Conservation (phyloP, 176 grass and related monocot species). For the Paspalum vaginatum region DNA sequence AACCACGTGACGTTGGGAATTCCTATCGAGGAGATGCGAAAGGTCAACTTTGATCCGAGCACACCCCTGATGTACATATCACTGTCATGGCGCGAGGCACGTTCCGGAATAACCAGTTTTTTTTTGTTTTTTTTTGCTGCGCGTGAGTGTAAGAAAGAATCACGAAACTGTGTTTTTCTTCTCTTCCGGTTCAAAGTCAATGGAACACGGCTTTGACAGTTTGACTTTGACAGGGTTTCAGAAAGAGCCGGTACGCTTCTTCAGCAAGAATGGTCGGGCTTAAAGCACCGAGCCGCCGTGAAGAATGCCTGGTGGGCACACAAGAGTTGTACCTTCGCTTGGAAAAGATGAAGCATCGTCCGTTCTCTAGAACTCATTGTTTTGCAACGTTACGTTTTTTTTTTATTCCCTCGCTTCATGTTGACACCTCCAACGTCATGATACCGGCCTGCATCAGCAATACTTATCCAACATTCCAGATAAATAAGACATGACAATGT, state of each 20-base stretch:
- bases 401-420: no score
- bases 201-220: neutral
- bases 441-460: neutral
- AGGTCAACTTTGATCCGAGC: constrained; percentile 8
- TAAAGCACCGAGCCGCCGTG: neutral
- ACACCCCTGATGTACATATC: no score
- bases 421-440: no score
- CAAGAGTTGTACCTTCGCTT: no score
- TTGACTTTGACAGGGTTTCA: neutral
- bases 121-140: no score
- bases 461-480: constrained; percentile 3
- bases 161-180: neutral
- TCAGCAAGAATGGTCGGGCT: neutral
- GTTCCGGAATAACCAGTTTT: neutral
- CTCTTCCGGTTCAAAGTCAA: neutral
- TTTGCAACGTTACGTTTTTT: no score
- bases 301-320: no score
- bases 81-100: neutral
- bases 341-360: neutral
- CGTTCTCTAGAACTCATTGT: no score
- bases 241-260: neutral
- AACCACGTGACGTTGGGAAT: constrained; percentile 6
- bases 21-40: neutral
- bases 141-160: neutral
- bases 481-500: no score